Base-by-base conservation (phyloP, 345 rosid genomes). In the Camelina laxa region DNA sequence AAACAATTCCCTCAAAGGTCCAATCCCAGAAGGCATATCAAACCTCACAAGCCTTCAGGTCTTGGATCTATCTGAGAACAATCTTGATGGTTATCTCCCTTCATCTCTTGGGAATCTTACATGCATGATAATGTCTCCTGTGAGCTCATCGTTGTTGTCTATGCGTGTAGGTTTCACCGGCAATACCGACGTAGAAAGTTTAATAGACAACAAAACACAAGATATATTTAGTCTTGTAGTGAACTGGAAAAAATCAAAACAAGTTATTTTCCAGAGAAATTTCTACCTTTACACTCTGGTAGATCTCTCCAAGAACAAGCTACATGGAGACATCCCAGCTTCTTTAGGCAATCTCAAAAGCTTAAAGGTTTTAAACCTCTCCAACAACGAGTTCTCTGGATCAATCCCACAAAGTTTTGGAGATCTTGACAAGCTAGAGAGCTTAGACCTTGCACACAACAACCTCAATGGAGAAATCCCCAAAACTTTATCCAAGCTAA, bases 401-500 rank as follows among this genome's bases (percentile, higher is more conserved):
- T 35, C 59, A 16, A 83, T 80, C 49, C 83, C 82, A 6, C 12
- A 11, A 13, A 70, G 56, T 24, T 39, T 83, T 3, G 84, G 82
- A 20, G 41, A 71, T 16, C 20, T 80, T 16, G 51, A 70, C 69
- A 65, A 44, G 38, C 6, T 80, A 35, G 84, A 81, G 75, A 65
- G 70, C 64, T 49, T 85, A 61, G 83, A 85, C 49, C 75, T 86
- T 65, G 82, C 87, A 6, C 44, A 75, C 17, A 82, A 83, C 67
- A 69, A 65, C 33, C 70, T 83, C 9, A 27, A 44, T 0, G 81
- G 84, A 1, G 60, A 73, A 47, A 82, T 84, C 2, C 82, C 89
- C 0, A 16, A 27, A 19, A 56, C 84, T 10, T 66, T 86, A 21
- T 66, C 60, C 7, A 72, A 61, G 12, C 79, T 80, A 7, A 44